Percentiles rank a stretch among this genome's conserved stretches.
Evolutionary conservation across 768 basidiomycete genomes (phyloP).

Genomic region (Xerocomellus chrysenteron): DNA sequence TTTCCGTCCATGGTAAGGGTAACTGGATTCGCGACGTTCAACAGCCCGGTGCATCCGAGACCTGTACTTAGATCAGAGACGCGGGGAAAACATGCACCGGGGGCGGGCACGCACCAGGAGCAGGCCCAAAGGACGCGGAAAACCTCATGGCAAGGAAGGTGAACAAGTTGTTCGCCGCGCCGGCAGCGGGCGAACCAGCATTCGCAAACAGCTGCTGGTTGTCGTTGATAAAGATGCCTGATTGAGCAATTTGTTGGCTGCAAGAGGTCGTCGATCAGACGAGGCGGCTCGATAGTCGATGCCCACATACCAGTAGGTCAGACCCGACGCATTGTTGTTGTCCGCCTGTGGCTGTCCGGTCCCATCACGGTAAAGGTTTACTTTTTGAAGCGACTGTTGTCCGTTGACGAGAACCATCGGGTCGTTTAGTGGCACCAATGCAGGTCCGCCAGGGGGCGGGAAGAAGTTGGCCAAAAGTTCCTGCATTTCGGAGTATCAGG

Average conservation of each 20-base stretch:
- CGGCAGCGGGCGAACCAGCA: slow-evolving; percentile 20
- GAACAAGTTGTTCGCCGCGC: slow-evolving; percentile 23
- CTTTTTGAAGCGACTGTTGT: slow-evolving; percentile 24
- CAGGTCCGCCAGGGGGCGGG: slow-evolving; percentile 25
- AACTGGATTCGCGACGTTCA: slow-evolving; percentile 26
- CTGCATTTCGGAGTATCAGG: slow-evolving; percentile 7
- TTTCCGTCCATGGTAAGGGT: slow-evolving; percentile 25
- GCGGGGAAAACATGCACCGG: neutral
- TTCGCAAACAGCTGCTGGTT: slow-evolving; percentile 23
- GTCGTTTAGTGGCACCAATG: slow-evolving; percentile 25
- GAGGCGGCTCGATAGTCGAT: neutral
- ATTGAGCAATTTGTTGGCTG: slow-evolving; percentile 24
- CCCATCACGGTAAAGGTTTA: slow-evolving; percentile 28
- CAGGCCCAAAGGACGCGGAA: slow-evolving; percentile 23
- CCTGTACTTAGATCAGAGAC: slow-evolving; percentile 14
- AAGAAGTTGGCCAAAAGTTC: slow-evolving; percentile 25
- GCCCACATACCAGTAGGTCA: slow-evolving; percentile 21
- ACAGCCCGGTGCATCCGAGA: slow-evolving; percentile 20
- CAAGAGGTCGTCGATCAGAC: neutral
- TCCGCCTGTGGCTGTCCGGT: slow-evolving; percentile 28
- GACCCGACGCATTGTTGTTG: slow-evolving; percentile 20
- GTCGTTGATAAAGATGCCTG: slow-evolving; percentile 23
- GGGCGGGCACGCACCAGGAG: slow-evolving; percentile 17
- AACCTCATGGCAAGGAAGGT: slow-evolving; percentile 33
- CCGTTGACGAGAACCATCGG: slow-evolving; percentile 28